A percentile compares a stretch with the other conserved stretches of the same genome.
Evolutionary conservation across 371 early-diverging fungal genomes (phyloP).

Genomic region (Mortierella sp.): DNA sequence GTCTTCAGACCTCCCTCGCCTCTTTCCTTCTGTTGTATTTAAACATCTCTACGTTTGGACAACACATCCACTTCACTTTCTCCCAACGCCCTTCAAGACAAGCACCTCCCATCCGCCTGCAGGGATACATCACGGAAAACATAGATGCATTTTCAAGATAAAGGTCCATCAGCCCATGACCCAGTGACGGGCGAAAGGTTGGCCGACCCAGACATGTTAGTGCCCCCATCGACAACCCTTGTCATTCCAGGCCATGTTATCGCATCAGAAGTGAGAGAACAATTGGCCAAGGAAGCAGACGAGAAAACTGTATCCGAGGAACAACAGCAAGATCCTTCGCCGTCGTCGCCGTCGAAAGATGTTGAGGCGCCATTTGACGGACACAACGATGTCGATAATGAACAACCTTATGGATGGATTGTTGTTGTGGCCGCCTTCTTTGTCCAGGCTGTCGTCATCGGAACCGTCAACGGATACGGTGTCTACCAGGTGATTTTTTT

Average conservation of each 20-base stretch:
- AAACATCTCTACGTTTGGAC: not conserved
- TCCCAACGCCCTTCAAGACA: not conserved
- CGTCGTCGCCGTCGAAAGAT: not conserved
- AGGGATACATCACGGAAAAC: not conserved
- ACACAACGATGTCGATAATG: constrained; percentile 32
- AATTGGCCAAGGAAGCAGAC: not conserved
- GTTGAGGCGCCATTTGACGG: constrained; percentile 5
- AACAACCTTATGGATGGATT: constrained; percentile 52
- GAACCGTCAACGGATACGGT: constrained; percentile 46
- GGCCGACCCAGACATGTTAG: not conserved
- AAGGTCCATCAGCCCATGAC: not conserved
- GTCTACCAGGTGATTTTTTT: constrained; percentile 34
- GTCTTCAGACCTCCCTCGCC: not conserved
- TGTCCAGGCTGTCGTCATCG: constrained; percentile 42
- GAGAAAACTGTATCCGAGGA: not conserved
- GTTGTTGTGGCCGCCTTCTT: constrained; percentile 49
- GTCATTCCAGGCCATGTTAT: not conserved
- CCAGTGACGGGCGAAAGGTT: not conserved
- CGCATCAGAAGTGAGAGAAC: not conserved
- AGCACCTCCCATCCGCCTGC: not conserved
- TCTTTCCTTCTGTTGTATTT: not conserved
- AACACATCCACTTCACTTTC: too few relatives aligned
- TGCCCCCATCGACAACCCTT: constrained; percentile 10
- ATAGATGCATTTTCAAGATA: not conserved
- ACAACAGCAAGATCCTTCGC: not conserved